Evolutionary conservation across 2,329 filamentous ascomycete species (phyloP).

Genomic region (Ophiostoma himal-ulmi): DNA sequence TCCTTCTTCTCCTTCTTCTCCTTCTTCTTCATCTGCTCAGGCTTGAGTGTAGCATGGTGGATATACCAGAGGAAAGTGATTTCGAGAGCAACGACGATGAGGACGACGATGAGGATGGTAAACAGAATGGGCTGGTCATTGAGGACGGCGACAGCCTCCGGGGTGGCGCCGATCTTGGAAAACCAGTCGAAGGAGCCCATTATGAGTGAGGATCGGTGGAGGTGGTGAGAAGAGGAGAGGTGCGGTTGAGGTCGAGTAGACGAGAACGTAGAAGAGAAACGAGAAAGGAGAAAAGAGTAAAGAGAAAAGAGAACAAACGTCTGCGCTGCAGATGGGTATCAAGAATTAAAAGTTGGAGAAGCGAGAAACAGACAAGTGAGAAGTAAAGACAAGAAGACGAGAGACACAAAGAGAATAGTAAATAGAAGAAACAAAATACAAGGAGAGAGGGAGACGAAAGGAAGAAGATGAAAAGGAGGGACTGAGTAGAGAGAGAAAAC

Average conservation of each 20-base stretch:
- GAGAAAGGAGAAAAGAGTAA: neutral
- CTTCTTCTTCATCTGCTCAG: slow-evolving; percentile 54
- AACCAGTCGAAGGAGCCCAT: slow-evolving; percentile 54
- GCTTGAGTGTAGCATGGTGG: slow-evolving; percentile 55
- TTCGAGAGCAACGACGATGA: slow-evolving; percentile 45
- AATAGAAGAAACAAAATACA: neutral
- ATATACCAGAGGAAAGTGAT: slow-evolving; percentile 51
- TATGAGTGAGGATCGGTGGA: neutral
- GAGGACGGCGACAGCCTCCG: slow-evolving; percentile 52
- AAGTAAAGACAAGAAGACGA: neutral
- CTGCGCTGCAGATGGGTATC: slow-evolving; percentile 21
- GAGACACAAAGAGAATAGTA: slow-evolving; percentile 13
- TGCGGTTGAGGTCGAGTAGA: neutral
- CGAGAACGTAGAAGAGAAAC: neutral
- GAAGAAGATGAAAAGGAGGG: neutral
- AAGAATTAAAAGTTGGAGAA: neutral
- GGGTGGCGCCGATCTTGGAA: slow-evolving; percentile 50
- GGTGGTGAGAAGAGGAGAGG: neutral
- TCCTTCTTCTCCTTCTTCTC: slow-evolving; percentile 30
- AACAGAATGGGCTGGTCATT: slow-evolving; percentile 58
- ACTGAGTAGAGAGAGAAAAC: neutral
- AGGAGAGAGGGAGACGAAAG: neutral
- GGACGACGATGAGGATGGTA: slow-evolving; percentile 50
- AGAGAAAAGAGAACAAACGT: neutral
- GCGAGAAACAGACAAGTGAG: neutral